Evolutionary conservation across 306 rosid genomes (phyloP), one percentile per base, ranked within the genome.

Genomic region (Prunus mume): DNA sequence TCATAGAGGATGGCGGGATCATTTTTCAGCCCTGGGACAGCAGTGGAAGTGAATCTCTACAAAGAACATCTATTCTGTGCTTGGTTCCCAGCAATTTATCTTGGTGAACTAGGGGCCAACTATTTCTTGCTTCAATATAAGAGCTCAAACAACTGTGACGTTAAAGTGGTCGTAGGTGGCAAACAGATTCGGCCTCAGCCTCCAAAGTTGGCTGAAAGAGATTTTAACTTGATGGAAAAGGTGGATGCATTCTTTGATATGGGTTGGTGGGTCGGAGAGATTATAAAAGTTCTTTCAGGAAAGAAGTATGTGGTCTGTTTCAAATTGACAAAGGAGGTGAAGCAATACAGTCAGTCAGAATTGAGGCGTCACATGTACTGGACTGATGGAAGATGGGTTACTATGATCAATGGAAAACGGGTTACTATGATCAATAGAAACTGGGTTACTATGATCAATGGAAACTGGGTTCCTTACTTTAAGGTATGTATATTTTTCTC

Each of bases 181-280:
- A 38, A 77, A 25, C 80, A 77, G 68, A 56, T 77, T 41, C 80
- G 75, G 17, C 80, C 75, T 77, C 22, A 3, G 27, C 80, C 69
- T 45, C 80, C 75, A 28, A 43, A 20, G 0, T 24, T n/a, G 6
- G 68, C 58, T 19, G 74, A 34, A 10, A 41, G 17, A 18, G 45
- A 12, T 25, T 45, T 68, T 28, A 51, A 8, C 30, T 45, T 68
- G 56, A 2, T 45, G 66, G 34, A 20, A 43, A 57, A 11, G 32
- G 80, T 77, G 57, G 69, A 77, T 46, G 75, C 75, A 27, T 46
- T 55, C 46, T 24, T 27, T 57, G 69, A 27, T 12, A 18, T 27
- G 46, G 11, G 80, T 27, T 77, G 80, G 80, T 77, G 68, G 57
- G 80, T 57, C 20, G 80, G 80, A n/a, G 25, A 27, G 12, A 45